A percentile compares a stretch with the other conserved stretches of the same genome.
Evolutionary conservation across 768 basidiomycete genomes (phyloP).

Genomic region (Suillus weaverae): DNA sequence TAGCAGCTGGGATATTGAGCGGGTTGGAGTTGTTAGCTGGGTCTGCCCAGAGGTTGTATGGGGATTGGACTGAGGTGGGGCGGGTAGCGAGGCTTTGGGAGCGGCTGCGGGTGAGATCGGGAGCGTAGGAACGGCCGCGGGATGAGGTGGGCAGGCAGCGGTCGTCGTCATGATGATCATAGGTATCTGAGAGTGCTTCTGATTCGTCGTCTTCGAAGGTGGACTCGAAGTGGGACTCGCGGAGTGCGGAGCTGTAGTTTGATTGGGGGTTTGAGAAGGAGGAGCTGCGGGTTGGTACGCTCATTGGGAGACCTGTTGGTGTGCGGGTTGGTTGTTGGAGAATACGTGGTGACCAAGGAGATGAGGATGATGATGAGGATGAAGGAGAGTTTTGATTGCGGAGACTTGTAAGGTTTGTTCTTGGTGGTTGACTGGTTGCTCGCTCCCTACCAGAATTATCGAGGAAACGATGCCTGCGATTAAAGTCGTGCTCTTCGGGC

Average conservation of each 20-base stretch:
- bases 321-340: constrained; percentile 35
- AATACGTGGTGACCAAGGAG: constrained; percentile 45
- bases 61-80: constrained; percentile 53
- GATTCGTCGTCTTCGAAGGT: constrained; percentile 84
- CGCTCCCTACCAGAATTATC: constrained; percentile 53
- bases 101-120: constrained; percentile 69
- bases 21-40: constrained; percentile 45
- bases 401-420: constrained; percentile 35
- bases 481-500: constrained; percentile 50
- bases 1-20: constrained; percentile 51
- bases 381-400: constrained; percentile 43
- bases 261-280: constrained; percentile 63
- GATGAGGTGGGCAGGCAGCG: constrained; percentile 48
- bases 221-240: constrained; percentile 67
- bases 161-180: constrained; percentile 43
- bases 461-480: constrained; percentile 59
- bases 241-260: constrained; percentile 64
- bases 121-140: constrained; percentile 59
- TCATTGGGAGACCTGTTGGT: constrained; percentile 41
- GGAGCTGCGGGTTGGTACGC: constrained; percentile 64
- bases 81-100: constrained; percentile 74
- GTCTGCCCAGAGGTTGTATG: constrained; percentile 57
- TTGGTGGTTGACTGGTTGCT: constrained; percentile 71
- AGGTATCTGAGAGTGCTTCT: constrained; percentile 59
- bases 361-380: constrained; percentile 48